A percentile compares a stretch with the other conserved stretches of the same genome.
Conservation (phyloP, 2,329 filamentous ascomycete genomes). For the Cryoendolithus antarcticus region DNA sequence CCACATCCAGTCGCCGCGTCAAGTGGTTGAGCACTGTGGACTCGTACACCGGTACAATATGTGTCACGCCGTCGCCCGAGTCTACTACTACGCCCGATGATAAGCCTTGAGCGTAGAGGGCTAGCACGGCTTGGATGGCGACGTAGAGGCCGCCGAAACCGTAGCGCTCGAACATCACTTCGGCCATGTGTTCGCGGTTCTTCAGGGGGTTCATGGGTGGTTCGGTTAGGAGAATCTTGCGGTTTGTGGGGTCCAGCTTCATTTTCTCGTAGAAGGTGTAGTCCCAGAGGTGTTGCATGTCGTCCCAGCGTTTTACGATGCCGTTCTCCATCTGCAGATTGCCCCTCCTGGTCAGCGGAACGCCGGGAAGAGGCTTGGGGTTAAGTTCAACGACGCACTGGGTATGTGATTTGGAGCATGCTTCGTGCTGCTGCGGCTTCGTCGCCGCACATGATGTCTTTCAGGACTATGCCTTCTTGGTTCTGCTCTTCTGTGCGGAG, state of each 20-base stretch:
- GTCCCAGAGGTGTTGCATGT: conserved; percentile 99
- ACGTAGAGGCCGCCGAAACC: conserved; percentile 95
- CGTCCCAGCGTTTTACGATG: conserved; percentile 98
- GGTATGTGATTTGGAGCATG: conserved; percentile 97
- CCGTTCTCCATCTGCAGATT: conserved; percentile 98
- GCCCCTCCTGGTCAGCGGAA: too few species aligned
- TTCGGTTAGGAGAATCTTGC: conserved; percentile 95
- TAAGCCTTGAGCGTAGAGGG: conserved; percentile 87
- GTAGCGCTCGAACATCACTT: conserved; percentile 98
- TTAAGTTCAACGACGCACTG: conserved; percentile 43
- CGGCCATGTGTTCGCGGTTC: conserved; percentile 95
- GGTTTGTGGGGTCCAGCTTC: conserved; percentile 75
- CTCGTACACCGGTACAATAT: conserved; percentile 97
- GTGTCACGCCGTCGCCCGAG: conserved; percentile 94
- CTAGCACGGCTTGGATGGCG: conserved; percentile 91
- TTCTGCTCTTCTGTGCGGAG: conserved; percentile 86
- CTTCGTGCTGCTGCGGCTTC: conserved; percentile 90
- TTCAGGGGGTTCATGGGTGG: conserved; percentile 94
- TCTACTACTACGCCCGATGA: conserved; percentile 88
- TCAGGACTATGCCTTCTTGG: conserved; percentile 56
- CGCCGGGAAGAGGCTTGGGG: too few species aligned
- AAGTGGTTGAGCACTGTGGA: conserved; percentile 96
- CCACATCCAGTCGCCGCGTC: conserved; percentile 84
- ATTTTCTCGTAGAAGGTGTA: conserved; percentile 98
- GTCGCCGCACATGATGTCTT: conserved; percentile 99